A percentile compares a stretch with the other conserved stretches of the same genome.
These are phyloP conservation scores for Yamadazyma nakazawae DNA, from an alignment of 805 yeast genomes.

Conservation along the genomic window DNA sequence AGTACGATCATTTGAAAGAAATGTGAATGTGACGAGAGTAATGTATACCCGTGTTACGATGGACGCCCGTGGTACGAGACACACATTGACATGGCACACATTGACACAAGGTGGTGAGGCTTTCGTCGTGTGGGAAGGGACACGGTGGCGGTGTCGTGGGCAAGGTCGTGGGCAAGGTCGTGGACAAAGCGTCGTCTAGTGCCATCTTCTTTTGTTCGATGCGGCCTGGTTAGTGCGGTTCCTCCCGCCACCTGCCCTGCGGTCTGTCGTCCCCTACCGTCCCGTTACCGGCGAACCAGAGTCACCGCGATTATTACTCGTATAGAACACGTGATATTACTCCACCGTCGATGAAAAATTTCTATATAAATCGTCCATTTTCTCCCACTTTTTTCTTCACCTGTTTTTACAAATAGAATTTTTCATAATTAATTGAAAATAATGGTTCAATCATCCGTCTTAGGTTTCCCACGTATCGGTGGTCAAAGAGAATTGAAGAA, in stretches of 20 bases:
- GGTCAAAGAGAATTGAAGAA: conserved; percentile 99
- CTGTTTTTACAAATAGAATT: background rate
- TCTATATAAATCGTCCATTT: conserved; percentile 1
- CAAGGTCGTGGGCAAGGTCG: background rate
- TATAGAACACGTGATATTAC: conserved; percentile 9
- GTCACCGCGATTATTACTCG: background rate
- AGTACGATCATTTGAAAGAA: background rate
- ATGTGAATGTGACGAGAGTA: no score
- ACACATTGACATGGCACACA: background rate
- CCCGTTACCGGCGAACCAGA: conserved; percentile 1
- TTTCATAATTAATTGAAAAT: conserved; percentile 15
- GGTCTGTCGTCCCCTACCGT: background rate
- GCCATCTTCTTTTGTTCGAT: no score
- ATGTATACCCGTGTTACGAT: no score
- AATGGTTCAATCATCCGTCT: conserved; percentile 95
- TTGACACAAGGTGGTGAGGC: no score
- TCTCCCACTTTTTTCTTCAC: conserved; percentile 5
- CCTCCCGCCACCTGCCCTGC: no score
- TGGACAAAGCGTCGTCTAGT: background rate
- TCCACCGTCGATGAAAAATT: conserved; percentile 2
- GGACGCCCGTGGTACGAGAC: no score
- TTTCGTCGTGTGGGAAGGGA: background rate
- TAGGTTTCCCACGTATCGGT: conserved; percentile 99
- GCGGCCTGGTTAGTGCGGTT: background rate
- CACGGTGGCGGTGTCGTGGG: no score